Evolutionary conservation across 1,284 basidiomycete species (phyloP).

Genomic region (Tausonia pullulans): DNA sequence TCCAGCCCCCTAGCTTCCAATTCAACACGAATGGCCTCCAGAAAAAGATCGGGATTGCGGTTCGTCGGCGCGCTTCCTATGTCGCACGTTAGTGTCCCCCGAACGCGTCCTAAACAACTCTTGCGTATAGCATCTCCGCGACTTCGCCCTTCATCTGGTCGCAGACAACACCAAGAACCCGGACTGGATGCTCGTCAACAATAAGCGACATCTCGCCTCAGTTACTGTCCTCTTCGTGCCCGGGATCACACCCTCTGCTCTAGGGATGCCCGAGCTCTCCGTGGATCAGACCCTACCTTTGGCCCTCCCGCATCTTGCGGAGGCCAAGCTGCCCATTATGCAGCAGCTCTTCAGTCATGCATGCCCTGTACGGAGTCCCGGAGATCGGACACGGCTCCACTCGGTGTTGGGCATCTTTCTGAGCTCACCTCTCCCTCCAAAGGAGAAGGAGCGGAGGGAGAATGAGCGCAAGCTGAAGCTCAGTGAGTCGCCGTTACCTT

Average conservation of each 20-base stretch:
- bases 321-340: conserved; percentile 54
- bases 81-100: no score
- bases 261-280: conserved; percentile 50
- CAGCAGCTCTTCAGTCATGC: conserved; percentile 76
- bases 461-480: conserved; percentile 20
- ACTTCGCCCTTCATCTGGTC: conserved; percentile 66
- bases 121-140: conserved; percentile 59
- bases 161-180: conserved; percentile 61
- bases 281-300: conserved; percentile 44
- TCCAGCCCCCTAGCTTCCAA: conserved; percentile 58
- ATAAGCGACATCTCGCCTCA: conserved; percentile 57
- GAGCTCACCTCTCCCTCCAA: conserved; percentile 59
- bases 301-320: conserved; percentile 50
- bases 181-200: conserved; percentile 74
- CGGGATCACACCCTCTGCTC: conserved; percentile 58
- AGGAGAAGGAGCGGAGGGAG: conserved; percentile 59
- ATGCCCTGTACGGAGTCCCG: conserved; percentile 78
- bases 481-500: not conserved
- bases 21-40: conserved; percentile 62
- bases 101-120: not conserved
- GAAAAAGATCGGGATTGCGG: conserved; percentile 60
- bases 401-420: conserved; percentile 74
- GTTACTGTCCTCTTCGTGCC: conserved; percentile 68
- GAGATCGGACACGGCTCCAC: conserved; percentile 69
- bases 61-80: conserved; percentile 34